Evolutionary conservation across 345 rosid species (phyloP).

Genomic region (Iberis pinnata): DNA sequence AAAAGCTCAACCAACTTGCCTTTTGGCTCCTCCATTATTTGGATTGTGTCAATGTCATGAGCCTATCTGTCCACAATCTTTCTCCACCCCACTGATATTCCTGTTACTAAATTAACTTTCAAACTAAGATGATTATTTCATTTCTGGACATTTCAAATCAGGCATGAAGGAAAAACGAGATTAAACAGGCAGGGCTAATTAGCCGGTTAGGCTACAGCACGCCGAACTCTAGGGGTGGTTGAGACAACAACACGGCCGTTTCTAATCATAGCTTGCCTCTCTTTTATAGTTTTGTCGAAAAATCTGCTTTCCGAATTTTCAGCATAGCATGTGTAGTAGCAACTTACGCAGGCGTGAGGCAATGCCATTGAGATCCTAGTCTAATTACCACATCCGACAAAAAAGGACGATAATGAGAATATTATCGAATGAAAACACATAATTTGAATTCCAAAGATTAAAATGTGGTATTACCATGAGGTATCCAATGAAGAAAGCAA

Average conservation of each 20-base stretch:
- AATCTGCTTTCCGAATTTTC: constrained; percentile 71
- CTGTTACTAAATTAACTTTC: background rate
- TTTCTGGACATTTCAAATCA: background rate
- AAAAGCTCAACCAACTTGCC: constrained; percentile 20
- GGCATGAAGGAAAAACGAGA: background rate
- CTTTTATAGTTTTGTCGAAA: constrained; percentile 60
- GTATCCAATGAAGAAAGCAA: constrained; percentile 74
- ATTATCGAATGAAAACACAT: background rate
- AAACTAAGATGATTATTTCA: too few relatives aligned
- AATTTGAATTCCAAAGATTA: background rate
- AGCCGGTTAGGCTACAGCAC: constrained; percentile 14
- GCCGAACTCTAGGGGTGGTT: constrained; percentile 68
- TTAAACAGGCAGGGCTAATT: too few relatives aligned
- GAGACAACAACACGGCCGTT: constrained; percentile 35
- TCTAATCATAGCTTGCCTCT: constrained; percentile 42
- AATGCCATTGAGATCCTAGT: constrained; percentile 94
- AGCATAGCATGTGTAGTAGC: constrained; percentile 90
- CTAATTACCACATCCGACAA: constrained; percentile 34
- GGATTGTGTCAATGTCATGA: constrained; percentile 23
- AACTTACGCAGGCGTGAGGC: constrained; percentile 92
- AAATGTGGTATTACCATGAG: constrained; percentile 53
- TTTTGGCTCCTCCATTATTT: constrained; percentile 13
- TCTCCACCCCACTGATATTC: background rate
- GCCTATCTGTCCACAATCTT: constrained; percentile 10
- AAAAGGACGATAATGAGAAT: background rate